These are phyloP conservation scores for Fusarium pseudoanthophilum DNA, from an alignment of 2,329 filamentous ascomycete species.

Conservation along the genomic window DNA sequence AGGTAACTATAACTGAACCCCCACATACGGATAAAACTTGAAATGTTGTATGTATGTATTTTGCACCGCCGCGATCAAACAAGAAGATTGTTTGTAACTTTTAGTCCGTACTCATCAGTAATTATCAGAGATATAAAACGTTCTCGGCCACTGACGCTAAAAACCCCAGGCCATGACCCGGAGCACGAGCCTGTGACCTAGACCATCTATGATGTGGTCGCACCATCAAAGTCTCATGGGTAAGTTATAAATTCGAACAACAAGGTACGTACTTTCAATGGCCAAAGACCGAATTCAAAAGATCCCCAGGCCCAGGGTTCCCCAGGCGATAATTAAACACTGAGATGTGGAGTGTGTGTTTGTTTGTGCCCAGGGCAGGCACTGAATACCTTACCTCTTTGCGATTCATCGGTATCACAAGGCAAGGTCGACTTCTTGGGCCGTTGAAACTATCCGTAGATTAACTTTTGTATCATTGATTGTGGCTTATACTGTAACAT, in stretches of 20 bases:
- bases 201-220: constrained; percentile 1
- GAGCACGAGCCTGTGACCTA: constrained; percentile 10
- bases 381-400: not conserved
- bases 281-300: constrained; percentile 8
- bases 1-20: no score
- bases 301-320: constrained; percentile 15
- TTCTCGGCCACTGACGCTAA: not conserved
- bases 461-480: constrained; percentile 19
- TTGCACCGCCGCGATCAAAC: constrained; percentile 17
- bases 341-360: not conserved
- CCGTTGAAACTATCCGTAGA: not conserved
- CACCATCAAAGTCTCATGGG: constrained; percentile 6
- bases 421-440: not conserved
- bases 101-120: not conserved
- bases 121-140: not conserved
- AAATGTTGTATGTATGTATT: constrained; percentile 1
- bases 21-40: not conserved
- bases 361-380: not conserved
- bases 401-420: not conserved
- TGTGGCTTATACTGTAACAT: constrained; percentile 21
- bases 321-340: constrained; percentile 10
- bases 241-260: not conserved
- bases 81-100: not conserved
- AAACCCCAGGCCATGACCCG: constrained; percentile 2
- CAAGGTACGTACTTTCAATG: not conserved